Evolutionary conservation across 768 basidiomycete genomes (phyloP).

Genomic region (Pleurotus salmoneostramineus): DNA sequence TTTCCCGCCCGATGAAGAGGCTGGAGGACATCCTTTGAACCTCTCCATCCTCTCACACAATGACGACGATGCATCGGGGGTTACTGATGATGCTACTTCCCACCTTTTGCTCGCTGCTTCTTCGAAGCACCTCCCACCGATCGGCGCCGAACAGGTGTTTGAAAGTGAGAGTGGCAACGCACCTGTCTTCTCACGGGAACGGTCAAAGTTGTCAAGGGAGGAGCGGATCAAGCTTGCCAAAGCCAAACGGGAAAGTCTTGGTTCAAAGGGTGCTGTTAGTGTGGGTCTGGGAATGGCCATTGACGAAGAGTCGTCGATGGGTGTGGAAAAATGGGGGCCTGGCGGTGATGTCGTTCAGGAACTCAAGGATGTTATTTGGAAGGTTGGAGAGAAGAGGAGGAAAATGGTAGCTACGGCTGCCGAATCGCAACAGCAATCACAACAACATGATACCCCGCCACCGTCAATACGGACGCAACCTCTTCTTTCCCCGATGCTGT

Average conservation of each 20-base stretch:
- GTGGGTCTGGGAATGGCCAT: slow-evolving; percentile 19
- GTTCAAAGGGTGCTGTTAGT: slow-evolving; percentile 17
- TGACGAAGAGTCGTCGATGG: slow-evolving; percentile 11
- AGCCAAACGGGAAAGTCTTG: slow-evolving; percentile 42
- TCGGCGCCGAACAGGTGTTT: slow-evolving; percentile 80
- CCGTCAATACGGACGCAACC: slow-evolving; percentile 2
- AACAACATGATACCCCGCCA: background rate
- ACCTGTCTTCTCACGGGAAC: slow-evolving; percentile 45
- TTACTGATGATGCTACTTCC: slow-evolving; percentile 48
- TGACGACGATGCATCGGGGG: slow-evolving; percentile 23
- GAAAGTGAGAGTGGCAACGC: slow-evolving; percentile 56
- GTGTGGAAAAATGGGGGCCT: slow-evolving; percentile 60
- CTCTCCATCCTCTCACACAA: slow-evolving; percentile 14
- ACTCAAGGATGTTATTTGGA: slow-evolving; percentile 84
- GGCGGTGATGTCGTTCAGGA: slow-evolving; percentile 81
- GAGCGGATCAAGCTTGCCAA: slow-evolving; percentile 66
- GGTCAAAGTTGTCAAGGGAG: slow-evolving; percentile 65
- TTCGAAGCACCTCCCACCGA: slow-evolving; percentile 52
- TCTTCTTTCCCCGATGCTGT: background rate
- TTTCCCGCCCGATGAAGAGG: slow-evolving; percentile 23
- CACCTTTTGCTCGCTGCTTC: slow-evolving; percentile 52
- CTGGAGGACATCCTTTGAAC: slow-evolving; percentile 9
- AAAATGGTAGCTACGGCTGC: slow-evolving; percentile 31
- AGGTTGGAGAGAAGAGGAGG: slow-evolving; percentile 69
- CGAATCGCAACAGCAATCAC: slow-evolving; percentile 14